phyloP scores from a whole-genome alignment of 768 basidiomycete species.

The Tricholoma flavovirens region DNA sequence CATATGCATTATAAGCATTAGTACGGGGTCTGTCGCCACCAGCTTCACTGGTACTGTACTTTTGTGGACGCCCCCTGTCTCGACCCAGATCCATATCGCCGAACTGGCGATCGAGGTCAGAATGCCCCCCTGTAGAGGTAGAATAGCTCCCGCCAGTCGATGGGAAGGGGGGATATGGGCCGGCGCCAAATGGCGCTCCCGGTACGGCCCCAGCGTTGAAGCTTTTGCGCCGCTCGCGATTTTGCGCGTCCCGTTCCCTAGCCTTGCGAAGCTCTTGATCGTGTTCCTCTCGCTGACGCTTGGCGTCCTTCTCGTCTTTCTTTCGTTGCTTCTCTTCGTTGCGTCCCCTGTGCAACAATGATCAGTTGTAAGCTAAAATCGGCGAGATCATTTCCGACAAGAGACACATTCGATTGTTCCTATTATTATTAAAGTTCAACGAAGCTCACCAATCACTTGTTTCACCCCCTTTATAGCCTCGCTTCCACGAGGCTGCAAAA shows the following conservation, averaged over 20 bases:
- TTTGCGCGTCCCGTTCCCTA: conserved; percentile 50
- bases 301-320: conserved; percentile 42
- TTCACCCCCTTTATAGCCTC: conserved; percentile 35
- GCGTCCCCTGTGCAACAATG: conserved; percentile 33
- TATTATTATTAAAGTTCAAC: not conserved
- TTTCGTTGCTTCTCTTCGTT: conserved; percentile 39
- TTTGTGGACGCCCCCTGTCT: conserved; percentile 34
- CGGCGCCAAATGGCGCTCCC: conserved; percentile 22
- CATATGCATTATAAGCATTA: conserved; percentile 26
- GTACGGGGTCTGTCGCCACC: conserved; percentile 30
- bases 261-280: conserved; percentile 52
- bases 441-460: conserved; percentile 39
- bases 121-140: conserved; percentile 22
- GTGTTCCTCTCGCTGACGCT: conserved; percentile 44
- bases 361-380: conserved; percentile 5
- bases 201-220: conserved; percentile 36
- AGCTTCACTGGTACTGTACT: conserved; percentile 39
- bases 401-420: not conserved
- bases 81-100: conserved; percentile 35
- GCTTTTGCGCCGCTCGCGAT: conserved; percentile 49
- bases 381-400: conserved; percentile 1
- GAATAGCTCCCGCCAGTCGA: conserved; percentile 6
- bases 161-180: no score
- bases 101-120: conserved; percentile 37
- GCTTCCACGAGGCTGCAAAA: conserved; percentile 52